Evolutionary conservation across 1,284 basidiomycete genomes (phyloP).

Genomic region (Ceratobasidium papillatum): DNA sequence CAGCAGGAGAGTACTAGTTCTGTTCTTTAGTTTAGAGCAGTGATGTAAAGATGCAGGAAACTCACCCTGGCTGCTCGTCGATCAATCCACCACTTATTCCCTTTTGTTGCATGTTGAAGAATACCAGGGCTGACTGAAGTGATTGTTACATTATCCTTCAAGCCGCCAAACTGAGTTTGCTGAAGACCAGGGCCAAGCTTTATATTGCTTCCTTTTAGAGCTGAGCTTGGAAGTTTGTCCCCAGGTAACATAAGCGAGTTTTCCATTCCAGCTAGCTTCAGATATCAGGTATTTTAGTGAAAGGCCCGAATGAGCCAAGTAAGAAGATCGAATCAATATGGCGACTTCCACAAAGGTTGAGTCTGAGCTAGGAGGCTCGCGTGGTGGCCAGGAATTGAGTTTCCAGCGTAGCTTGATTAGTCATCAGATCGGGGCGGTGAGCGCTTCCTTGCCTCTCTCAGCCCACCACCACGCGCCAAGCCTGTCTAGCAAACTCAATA

Average conservation of each 20-base stretch:
- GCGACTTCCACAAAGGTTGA: no score
- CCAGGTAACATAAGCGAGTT: slow-evolving; percentile 62
- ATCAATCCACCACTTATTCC: slow-evolving; percentile 83
- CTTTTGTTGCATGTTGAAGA: slow-evolving; percentile 72
- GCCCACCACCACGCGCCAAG: neutral
- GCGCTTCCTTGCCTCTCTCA: neutral
- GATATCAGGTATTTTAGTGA: neutral
- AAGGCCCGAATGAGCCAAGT: no score
- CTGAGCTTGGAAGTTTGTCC: slow-evolving; percentile 67
- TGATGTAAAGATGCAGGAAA: slow-evolving; percentile 35
- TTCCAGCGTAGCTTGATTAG: neutral
- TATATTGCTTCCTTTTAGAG: slow-evolving; percentile 61
- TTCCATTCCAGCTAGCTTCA: slow-evolving; percentile 9
- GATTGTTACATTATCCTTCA: slow-evolving; percentile 52
- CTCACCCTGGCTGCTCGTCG: slow-evolving; percentile 75
- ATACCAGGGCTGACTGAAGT: slow-evolving; percentile 73
- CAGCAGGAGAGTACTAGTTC: slow-evolving; percentile 81
- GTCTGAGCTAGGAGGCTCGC: no score
- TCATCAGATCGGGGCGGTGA: neutral
- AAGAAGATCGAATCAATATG: no score
- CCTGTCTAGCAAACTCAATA: neutral
- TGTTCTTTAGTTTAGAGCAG: neutral
- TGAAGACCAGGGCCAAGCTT: slow-evolving; percentile 80
- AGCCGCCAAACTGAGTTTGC: slow-evolving; percentile 55
- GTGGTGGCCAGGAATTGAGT: neutral